phyloP scores from a whole-genome alignment of 2,329 filamentous ascomycete species.

The Hypoxylon sp. region DNA sequence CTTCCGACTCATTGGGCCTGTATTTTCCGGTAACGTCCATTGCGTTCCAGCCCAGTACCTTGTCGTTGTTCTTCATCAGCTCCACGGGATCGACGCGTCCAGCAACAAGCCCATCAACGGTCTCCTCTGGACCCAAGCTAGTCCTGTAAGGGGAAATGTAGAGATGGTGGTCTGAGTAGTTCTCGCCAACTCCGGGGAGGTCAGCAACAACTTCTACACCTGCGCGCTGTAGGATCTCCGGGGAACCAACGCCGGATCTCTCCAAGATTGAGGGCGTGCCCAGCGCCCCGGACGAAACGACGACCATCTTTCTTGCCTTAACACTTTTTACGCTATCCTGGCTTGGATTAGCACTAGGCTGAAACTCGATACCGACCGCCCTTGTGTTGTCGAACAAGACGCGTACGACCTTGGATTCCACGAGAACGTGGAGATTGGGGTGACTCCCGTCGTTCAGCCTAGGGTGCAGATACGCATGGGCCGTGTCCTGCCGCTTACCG shows the following conservation, averaged over 20 bases:
- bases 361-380: slow-evolving; percentile 28
- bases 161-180: slow-evolving; percentile 60
- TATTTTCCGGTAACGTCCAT: slow-evolving; percentile 34
- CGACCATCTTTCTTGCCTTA: slow-evolving; percentile 49
- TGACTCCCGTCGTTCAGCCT: slow-evolving; percentile 53
- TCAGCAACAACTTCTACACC: slow-evolving; percentile 47
- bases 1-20: slow-evolving; percentile 31
- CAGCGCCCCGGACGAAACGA: slow-evolving; percentile 49
- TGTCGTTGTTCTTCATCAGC: slow-evolving; percentile 27
- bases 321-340: slow-evolving; percentile 39
- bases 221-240: slow-evolving; percentile 52
- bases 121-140: not conserved
- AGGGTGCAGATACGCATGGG: slow-evolving; percentile 60
- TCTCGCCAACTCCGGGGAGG: slow-evolving; percentile 55
- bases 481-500: slow-evolving; percentile 59
- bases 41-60: slow-evolving; percentile 36
- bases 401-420: slow-evolving; percentile 56
- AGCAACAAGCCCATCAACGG: not conserved
- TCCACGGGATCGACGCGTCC: not conserved
- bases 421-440: slow-evolving; percentile 60
- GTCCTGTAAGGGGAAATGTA: slow-evolving; percentile 56
- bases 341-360: slow-evolving; percentile 48
- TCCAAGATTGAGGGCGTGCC: slow-evolving; percentile 57
- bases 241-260: slow-evolving; percentile 58
- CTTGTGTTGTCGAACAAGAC: slow-evolving; percentile 25